phyloP scores from a whole-genome alignment of 345 rosid species.

The Arabis hirsuta region DNA sequence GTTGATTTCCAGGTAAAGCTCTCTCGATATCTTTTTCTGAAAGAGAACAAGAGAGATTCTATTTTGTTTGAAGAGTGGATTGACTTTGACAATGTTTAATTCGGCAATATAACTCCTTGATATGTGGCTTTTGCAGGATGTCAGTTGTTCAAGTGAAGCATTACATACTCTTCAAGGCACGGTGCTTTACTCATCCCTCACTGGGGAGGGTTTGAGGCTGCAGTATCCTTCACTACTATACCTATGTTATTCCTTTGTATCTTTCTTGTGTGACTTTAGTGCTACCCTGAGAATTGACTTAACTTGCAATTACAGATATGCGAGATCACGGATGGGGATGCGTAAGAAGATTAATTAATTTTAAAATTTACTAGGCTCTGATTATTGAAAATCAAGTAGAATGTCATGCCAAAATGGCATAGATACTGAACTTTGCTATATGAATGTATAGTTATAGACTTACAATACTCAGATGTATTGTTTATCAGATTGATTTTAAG shows the following conservation, averaged over 20 bases:
- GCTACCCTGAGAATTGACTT: conserved; percentile 40
- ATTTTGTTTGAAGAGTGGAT: conserved; percentile 2
- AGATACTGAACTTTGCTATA: conserved; percentile 25
- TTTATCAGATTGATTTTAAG: conserved; percentile 19
- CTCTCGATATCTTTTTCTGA: conserved; percentile 3
- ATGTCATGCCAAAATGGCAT: conserved; percentile 22
- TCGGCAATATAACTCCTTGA: neutral
- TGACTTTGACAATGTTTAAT: conserved; percentile 4
- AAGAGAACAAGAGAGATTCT: neutral
- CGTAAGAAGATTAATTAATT: conserved; percentile 50
- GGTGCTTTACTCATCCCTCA: conserved; percentile 66
- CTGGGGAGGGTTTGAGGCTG: conserved; percentile 76
- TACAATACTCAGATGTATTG: conserved; percentile 10
- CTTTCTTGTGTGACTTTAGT: conserved; percentile 18
- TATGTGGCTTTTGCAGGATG: conserved; percentile 57
- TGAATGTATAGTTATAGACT: conserved; percentile 32
- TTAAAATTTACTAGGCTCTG: conserved; percentile 6
- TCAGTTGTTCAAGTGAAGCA: conserved; percentile 73
- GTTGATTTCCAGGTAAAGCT: conserved; percentile 80
- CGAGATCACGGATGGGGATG: conserved; percentile 88
- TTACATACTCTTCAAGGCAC: conserved; percentile 76
- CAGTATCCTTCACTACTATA: conserved; percentile 71
- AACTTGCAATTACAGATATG: conserved; percentile 59
- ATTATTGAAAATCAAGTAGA: conserved; percentile 25
- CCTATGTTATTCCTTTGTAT: conserved; percentile 21